Evolutionary conservation across 2,329 filamentous ascomycete genomes (phyloP).

Genomic region (Colletotrichum chrysophilum): DNA sequence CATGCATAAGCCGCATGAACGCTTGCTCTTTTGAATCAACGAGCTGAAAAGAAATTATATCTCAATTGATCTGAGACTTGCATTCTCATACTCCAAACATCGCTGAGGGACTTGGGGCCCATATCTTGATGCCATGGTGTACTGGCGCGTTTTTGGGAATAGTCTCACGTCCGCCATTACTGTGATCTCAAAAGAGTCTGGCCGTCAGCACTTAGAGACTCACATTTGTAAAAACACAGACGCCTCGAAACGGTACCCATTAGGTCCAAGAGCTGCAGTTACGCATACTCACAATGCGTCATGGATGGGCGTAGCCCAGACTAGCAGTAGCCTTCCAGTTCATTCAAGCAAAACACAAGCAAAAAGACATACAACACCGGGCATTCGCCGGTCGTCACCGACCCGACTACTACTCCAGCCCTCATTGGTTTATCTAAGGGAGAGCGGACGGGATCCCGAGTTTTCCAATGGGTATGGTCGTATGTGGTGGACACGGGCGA

Average conservation of each 20-base stretch:
- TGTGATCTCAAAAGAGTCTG: neutral
- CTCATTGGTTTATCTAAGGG: neutral
- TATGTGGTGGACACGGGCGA: accelerated
- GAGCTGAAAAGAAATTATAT: neutral
- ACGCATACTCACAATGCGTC: neutral
- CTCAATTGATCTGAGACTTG: neutral
- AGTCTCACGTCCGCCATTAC: neutral
- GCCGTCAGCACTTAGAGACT: neutral
- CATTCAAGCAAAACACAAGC: neutral
- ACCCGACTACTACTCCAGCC: no score
- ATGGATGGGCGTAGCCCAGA: neutral
- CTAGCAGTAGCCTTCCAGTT: neutral
- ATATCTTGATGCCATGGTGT: neutral
- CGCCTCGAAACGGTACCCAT: neutral
- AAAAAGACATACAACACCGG: neutral
- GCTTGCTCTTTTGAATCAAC: neutral
- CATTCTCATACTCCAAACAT: neutral
- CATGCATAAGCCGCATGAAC: neutral
- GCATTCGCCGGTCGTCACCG: neutral
- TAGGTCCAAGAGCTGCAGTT: neutral
- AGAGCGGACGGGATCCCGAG: neutral
- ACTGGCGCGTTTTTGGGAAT: neutral
- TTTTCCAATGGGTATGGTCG: neutral
- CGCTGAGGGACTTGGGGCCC: neutral
- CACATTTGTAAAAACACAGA: neutral